Evolutionary conservation across 495 filamentous ascomycete genomes (phyloP).

Genomic region (Rhypophila decipiens): DNA sequence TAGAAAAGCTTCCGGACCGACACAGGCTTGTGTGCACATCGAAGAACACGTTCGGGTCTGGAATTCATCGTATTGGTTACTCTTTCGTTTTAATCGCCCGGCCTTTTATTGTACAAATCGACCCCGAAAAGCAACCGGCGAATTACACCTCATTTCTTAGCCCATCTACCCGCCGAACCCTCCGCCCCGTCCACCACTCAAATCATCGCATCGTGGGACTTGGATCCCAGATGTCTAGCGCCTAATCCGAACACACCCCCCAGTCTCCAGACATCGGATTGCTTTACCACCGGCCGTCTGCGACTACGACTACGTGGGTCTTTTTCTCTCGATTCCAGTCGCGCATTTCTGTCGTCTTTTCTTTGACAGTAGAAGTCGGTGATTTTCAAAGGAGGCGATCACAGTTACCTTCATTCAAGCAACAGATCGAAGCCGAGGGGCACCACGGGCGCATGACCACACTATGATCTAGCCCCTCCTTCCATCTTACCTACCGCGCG

Average conservation of each 20-base stretch:
- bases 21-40: no score
- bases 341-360: not conserved
- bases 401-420: no score
- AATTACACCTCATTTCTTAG: conserved; percentile 22
- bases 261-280: conserved; percentile 3
- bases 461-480: conserved; percentile 6
- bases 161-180: conserved; percentile 25
- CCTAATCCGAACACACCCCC: conserved; percentile 10
- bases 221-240: conserved; percentile 19
- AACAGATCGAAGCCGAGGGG: not conserved
- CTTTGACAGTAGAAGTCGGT: no score
- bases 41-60: no score
- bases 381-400: no score
- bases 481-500: conserved; percentile 9
- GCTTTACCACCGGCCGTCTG: not conserved
- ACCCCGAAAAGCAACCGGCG: conserved; percentile 22
- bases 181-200: conserved; percentile 22
- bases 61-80: not conserved
- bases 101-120: conserved; percentile 6
- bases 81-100: conserved; percentile 1
- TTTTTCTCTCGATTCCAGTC: no score
- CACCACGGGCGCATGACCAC: conserved; percentile 4
- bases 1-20: no score
- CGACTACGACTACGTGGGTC: no score
- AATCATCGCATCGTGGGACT: conserved; percentile 18